Evolutionary conservation across 2,329 filamentous ascomycete genomes (phyloP).

Genomic region (Neopestalotiopsis clavispora): DNA sequence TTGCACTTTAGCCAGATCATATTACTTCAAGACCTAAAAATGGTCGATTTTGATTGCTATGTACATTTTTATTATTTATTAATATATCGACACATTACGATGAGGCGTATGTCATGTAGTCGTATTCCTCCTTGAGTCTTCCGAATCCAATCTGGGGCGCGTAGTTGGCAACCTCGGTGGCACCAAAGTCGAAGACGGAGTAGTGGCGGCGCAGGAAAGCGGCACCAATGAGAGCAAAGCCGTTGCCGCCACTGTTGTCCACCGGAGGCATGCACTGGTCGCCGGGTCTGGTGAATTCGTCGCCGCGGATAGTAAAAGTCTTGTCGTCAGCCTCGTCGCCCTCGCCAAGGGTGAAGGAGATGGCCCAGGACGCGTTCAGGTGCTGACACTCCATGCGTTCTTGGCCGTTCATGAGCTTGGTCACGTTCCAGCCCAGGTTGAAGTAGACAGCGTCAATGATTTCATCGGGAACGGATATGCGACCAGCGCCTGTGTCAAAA

Average conservation of each 20-base stretch:
- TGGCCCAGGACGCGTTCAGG: constrained; percentile 41
- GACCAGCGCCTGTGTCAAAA: constrained; percentile 40
- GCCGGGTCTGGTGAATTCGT: constrained; percentile 36
- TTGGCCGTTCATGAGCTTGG: constrained; percentile 31
- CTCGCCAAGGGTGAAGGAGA: constrained; percentile 34
- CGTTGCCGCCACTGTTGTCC: constrained; percentile 25
- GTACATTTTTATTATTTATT: neutral
- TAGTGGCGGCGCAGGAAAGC: constrained; percentile 38
- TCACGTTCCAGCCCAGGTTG: constrained; percentile 41
- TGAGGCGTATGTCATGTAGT: neutral
- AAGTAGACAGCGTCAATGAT: constrained; percentile 34
- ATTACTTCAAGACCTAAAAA: no score
- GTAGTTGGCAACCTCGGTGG: constrained; percentile 19
- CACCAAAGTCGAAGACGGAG: constrained; percentile 39
- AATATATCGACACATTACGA: neutral
- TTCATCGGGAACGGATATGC: constrained; percentile 31
- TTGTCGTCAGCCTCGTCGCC: constrained; percentile 24
- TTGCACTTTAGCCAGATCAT: no score
- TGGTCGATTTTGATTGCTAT: neutral
- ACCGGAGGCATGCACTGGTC: constrained; percentile 45
- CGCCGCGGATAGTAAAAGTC: constrained; percentile 33
- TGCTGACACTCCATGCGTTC: constrained; percentile 40
- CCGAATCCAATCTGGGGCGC: constrained; percentile 23
- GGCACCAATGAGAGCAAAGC: constrained; percentile 36
- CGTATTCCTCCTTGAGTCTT: constrained; percentile 22